Evolutionary conservation across 2,329 filamentous ascomycete genomes (phyloP).

Genomic region (Biscogniauxia mediterranea): DNA sequence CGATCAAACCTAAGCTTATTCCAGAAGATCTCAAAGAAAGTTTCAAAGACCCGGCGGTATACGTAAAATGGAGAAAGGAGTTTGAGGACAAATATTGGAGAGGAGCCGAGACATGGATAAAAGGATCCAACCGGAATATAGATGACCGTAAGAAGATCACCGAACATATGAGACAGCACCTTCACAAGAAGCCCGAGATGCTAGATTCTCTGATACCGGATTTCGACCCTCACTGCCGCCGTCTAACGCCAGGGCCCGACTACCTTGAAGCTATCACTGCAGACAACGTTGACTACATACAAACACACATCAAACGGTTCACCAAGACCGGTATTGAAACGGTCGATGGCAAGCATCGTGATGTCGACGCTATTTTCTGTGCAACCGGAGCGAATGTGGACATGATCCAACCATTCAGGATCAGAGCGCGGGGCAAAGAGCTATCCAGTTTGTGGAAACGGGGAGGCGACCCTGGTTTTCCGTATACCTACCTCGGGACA

Average conservation of each 20-base stretch:
- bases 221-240: constrained; percentile 63
- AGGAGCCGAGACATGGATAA: constrained; percentile 53
- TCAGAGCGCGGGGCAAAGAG: constrained; percentile 53
- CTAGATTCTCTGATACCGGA: constrained; percentile 56
- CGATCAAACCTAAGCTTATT: constrained; percentile 55
- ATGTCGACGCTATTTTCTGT: constrained; percentile 65
- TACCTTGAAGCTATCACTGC: constrained; percentile 64
- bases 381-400: constrained; percentile 65
- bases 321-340: constrained; percentile 60
- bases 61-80: constrained; percentile 57
- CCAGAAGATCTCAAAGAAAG: constrained; percentile 50
- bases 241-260: constrained; percentile 64
- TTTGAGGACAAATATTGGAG: constrained; percentile 63
- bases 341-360: constrained; percentile 51
- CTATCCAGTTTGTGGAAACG: constrained; percentile 56
- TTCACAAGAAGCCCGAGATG: constrained; percentile 55
- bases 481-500: constrained; percentile 65
- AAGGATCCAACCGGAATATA: constrained; percentile 48
- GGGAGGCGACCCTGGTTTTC: constrained; percentile 57
- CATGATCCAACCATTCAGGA: constrained; percentile 58
- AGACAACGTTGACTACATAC: constrained; percentile 62
- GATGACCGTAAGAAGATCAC: constrained; percentile 45
- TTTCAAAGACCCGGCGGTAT: constrained; percentile 59
- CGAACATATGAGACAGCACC: constrained; percentile 51
- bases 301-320: constrained; percentile 55